A percentile compares a stretch with the other conserved stretches of the same genome.
Evolutionary conservation across 2,329 filamentous ascomycete genomes (phyloP).

Genomic region (Aspergillus alliaceus): DNA sequence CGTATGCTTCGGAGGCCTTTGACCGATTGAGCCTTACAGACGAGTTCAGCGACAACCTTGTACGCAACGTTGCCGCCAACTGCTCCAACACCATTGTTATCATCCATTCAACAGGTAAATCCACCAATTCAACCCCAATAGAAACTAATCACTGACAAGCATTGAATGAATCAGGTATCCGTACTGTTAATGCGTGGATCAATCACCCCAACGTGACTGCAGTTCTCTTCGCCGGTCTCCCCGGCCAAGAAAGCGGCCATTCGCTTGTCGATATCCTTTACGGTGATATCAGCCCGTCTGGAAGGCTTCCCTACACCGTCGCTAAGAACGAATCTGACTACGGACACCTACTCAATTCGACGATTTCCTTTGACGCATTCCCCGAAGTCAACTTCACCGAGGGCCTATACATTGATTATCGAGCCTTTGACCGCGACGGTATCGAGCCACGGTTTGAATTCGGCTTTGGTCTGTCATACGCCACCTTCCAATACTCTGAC

Average conservation of each 20-base stretch:
- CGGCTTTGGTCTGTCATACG: conserved; percentile 42
- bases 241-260: conserved; percentile 61
- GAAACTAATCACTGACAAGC: neutral
- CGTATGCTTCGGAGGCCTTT: conserved; percentile 39
- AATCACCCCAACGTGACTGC: conserved; percentile 64
- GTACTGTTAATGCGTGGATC: conserved; percentile 57
- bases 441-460: conserved; percentile 2
- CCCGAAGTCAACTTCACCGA: conserved; percentile 7
- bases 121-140: accelerated
- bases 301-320: conserved; percentile 54
- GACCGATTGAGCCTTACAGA: conserved; percentile 36
- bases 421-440: neutral
- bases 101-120: conserved; percentile 60
- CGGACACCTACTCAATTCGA: conserved; percentile 23
- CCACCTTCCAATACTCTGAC: conserved; percentile 52
- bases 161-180: conserved; percentile 25
- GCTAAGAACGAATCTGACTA: conserved; percentile 59
- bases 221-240: conserved; percentile 63
- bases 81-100: conserved; percentile 65
- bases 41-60: conserved; percentile 52
- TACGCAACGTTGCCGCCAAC: conserved; percentile 56
- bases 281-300: conserved; percentile 40
- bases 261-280: conserved; percentile 58
- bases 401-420: neutral
- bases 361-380: neutral